phyloP scores from a whole-genome alignment of 176 grass and related monocot species.

The Cenchrus purpureus region DNA sequence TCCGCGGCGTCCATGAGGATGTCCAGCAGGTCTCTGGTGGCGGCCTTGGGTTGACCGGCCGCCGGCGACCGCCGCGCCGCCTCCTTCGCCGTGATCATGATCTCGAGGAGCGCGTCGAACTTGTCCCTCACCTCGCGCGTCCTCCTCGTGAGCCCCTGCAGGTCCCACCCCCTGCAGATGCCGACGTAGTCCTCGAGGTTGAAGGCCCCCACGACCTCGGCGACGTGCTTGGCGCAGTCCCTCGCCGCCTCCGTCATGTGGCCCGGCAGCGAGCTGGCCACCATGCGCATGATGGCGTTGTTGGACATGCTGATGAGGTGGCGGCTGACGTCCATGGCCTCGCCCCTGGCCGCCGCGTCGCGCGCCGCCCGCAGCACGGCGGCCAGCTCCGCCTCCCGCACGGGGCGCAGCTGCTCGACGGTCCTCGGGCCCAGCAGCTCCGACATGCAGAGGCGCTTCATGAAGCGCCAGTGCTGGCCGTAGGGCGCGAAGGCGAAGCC shows the following conservation, averaged over 20 bases:
- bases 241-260: conserved; percentile 43
- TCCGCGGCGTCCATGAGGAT: conserved; percentile 62
- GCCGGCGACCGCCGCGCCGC: neutral
- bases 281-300: conserved; percentile 59
- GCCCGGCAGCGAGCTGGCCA: conserved; percentile 35
- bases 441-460: conserved; percentile 70
- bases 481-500: conserved; percentile 76
- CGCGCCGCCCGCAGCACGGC: conserved; percentile 36
- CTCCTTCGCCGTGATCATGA: conserved; percentile 52
- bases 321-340: conserved; percentile 45
- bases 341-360: neutral
- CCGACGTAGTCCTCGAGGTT: conserved; percentile 62
- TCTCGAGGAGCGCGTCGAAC: conserved; percentile 62
- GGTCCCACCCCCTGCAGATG: conserved; percentile 50
- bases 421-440: conserved; percentile 68
- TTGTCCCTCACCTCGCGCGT: conserved; percentile 40
- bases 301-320: conserved; percentile 58
- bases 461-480: conserved; percentile 66
- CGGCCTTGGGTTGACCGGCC: neutral
- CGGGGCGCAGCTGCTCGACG: conserved; percentile 54
- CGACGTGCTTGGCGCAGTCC: conserved; percentile 62
- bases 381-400: conserved; percentile 47
- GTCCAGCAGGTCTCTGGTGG: conserved; percentile 57
- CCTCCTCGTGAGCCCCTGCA: conserved; percentile 54
- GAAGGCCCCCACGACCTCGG: conserved; percentile 66